Conservation (phyloP, 2,329 filamentous ascomycete genomes). For the Sclerotinia spermophila region DNA sequence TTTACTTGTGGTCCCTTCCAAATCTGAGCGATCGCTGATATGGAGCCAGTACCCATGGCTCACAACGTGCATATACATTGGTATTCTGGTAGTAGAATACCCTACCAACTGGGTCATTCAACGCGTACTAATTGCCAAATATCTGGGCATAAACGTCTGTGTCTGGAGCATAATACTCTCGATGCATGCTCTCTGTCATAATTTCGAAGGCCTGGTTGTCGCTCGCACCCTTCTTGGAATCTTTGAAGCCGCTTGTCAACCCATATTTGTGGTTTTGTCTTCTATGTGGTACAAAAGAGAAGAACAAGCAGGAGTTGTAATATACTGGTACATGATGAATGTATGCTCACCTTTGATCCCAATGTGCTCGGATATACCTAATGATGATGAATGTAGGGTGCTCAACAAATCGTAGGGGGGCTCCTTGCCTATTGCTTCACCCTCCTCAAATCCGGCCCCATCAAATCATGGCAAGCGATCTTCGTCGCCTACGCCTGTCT, state of each 20-base stretch:
- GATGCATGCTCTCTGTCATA: slow-evolving; percentile 41
- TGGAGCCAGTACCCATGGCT: slow-evolving; percentile 29
- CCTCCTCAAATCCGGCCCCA: slow-evolving; percentile 45
- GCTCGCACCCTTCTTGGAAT: slow-evolving; percentile 65
- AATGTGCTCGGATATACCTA: neutral
- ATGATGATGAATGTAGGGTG: slow-evolving; percentile 54
- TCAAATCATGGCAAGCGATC: slow-evolving; percentile 62
- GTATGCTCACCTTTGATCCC: neutral
- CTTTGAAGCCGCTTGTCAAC: slow-evolving; percentile 65
- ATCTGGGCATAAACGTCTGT: slow-evolving; percentile 10
- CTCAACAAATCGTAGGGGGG: slow-evolving; percentile 63
- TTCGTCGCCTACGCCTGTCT: slow-evolving; percentile 47
- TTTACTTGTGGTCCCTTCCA: slow-evolving; percentile 41
- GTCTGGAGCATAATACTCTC: slow-evolving; percentile 13
- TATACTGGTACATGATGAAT: slow-evolving; percentile 50
- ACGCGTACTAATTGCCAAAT: slow-evolving; percentile 14
- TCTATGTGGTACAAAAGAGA: slow-evolving; percentile 70
- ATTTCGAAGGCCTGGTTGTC: slow-evolving; percentile 57
- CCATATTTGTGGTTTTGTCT: slow-evolving; percentile 57
- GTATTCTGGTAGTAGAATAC: slow-evolving; percentile 38
- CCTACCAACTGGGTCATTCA: slow-evolving; percentile 39
- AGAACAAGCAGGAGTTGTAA: slow-evolving; percentile 60
- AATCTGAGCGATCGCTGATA: slow-evolving; percentile 44
- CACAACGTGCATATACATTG: slow-evolving; percentile 33
- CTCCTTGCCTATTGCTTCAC: slow-evolving; percentile 59